These are phyloP conservation scores for Gypsophila paniculata DNA, from an alignment of 179 eudicot genomes.

Conservation along the genomic window DNA sequence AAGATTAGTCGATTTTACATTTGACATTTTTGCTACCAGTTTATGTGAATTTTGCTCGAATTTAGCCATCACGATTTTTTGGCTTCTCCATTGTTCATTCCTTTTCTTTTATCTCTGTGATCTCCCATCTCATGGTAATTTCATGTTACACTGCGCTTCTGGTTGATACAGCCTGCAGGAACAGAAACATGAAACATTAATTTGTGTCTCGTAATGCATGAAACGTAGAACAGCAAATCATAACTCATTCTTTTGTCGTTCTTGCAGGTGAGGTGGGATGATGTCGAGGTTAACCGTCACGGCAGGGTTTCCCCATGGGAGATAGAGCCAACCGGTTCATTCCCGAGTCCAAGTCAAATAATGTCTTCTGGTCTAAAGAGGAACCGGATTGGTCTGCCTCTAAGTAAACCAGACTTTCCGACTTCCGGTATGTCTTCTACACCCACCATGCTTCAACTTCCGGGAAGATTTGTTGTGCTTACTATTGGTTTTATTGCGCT, in stretches of 20 bases:
- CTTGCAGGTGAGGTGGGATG: constrained; percentile 91
- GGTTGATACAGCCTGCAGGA: neutral
- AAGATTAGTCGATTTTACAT: too few relatives aligned
- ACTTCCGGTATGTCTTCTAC: constrained; percentile 37
- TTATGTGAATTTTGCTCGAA: neutral
- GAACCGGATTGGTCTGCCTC: constrained; percentile 58
- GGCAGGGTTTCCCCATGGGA: constrained; percentile 98
- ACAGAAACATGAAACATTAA: neutral
- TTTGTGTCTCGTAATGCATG: neutral
- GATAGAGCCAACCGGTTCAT: constrained; percentile 67
- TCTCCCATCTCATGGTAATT: neutral
- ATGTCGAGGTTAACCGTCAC: constrained; percentile 53
- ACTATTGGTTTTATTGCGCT: neutral
- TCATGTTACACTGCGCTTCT: neutral
- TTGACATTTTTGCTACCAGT: too few relatives aligned
- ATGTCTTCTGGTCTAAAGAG: constrained; percentile 63
- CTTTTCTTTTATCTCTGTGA: neutral
- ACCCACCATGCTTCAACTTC: neutral
- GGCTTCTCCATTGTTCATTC: neutral
- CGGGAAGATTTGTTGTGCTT: neutral
- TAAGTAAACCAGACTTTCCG: constrained; percentile 54
- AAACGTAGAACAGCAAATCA: neutral
- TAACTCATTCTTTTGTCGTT: neutral
- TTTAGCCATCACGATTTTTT: neutral
- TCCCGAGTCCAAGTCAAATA: constrained; percentile 47